These are phyloP conservation scores for Alternaria gaisen DNA, from an alignment of 2,329 filamentous ascomycete species.

Conservation along the genomic window DNA sequence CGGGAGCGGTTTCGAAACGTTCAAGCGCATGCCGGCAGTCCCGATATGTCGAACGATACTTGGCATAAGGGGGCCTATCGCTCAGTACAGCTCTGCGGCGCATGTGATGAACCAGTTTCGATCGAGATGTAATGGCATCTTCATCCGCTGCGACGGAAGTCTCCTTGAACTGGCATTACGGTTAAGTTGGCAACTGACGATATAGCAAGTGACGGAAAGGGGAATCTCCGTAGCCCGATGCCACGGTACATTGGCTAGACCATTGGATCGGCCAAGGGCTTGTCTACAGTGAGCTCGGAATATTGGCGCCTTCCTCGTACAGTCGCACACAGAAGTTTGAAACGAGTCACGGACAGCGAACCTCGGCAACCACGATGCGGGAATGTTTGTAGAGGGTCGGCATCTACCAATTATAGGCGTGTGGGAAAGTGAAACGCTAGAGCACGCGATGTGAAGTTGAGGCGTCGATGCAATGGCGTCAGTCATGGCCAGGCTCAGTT, in stretches of 20 bases:
- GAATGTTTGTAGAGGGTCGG: neutral
- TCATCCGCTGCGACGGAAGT: slow-evolving; percentile 1
- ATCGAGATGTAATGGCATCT: neutral
- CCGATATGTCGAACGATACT: slow-evolving; percentile 1
- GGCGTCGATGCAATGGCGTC: slow-evolving; percentile 11
- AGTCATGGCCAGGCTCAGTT: slow-evolving; percentile 1
- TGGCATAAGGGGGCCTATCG: neutral
- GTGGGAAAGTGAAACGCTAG: slow-evolving; percentile 14
- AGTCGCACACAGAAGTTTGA: neutral
- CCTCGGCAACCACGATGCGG: neutral
- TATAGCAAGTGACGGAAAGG: slow-evolving; percentile 13
- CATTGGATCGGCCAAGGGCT: slow-evolving; percentile 10
- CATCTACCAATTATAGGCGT: slow-evolving; percentile 12
- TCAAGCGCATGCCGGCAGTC: slow-evolving; percentile 4
- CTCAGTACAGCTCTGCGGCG: neutral
- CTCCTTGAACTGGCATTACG: slow-evolving; percentile 1
- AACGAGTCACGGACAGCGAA: neutral
- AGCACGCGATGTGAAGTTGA: slow-evolving; percentile 4
- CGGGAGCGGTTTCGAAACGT: slow-evolving; percentile 19
- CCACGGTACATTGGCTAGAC: slow-evolving; percentile 10
- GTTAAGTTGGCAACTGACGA: slow-evolving; percentile 1
- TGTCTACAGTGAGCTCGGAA: neutral
- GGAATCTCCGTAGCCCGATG: slow-evolving; percentile 2
- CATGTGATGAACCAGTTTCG: neutral
- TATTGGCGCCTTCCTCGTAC: slow-evolving; percentile 5